phyloP scores from a whole-genome alignment of 352 stramenopile species.

The Globisporangium solare region DNA sequence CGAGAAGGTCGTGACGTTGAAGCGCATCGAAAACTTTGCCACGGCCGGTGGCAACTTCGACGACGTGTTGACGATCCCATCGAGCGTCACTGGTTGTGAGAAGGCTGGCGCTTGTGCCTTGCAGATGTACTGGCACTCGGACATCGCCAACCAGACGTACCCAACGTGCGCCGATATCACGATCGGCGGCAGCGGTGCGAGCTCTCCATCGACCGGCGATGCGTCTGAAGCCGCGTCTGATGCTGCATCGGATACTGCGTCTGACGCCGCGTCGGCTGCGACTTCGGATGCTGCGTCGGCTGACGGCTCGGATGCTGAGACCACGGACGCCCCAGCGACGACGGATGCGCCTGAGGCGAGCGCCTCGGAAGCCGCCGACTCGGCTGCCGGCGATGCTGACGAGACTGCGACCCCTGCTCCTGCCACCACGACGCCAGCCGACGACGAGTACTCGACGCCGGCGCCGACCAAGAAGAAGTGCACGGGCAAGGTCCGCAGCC shows the following conservation, averaged over 20 bases:
- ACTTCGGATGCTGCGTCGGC: constrained; percentile 13
- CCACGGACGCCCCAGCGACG: constrained; percentile 8
- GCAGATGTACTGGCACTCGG: constrained; percentile 12
- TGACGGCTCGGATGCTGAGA: constrained; percentile 11
- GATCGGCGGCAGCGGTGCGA: not conserved
- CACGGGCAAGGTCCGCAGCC: constrained; percentile 3
- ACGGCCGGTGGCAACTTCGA: not conserved
- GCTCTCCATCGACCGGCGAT: not conserved
- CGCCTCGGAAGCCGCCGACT: not conserved
- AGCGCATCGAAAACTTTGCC: too few species aligned
- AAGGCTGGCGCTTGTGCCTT: constrained; percentile 9
- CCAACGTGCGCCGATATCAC: constrained; percentile 9
- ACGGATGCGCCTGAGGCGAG: constrained; percentile 6
- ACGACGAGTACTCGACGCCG: constrained; percentile 10
- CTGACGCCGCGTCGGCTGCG: not conserved
- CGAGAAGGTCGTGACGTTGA: too few species aligned
- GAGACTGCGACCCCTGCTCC: not conserved
- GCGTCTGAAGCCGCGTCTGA: not conserved
- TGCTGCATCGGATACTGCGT: constrained; percentile 10
- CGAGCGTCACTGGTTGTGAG: constrained; percentile 6
- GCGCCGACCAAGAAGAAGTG: constrained; percentile 12
- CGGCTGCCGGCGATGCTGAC: too few species aligned
- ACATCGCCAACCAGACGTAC: constrained; percentile 13
- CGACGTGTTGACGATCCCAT: constrained; percentile 4
- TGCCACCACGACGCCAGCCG: constrained; percentile 5